These are phyloP conservation scores for Scleroderma bovista DNA, from an alignment of 768 basidiomycete species.

Conservation along the genomic window DNA sequence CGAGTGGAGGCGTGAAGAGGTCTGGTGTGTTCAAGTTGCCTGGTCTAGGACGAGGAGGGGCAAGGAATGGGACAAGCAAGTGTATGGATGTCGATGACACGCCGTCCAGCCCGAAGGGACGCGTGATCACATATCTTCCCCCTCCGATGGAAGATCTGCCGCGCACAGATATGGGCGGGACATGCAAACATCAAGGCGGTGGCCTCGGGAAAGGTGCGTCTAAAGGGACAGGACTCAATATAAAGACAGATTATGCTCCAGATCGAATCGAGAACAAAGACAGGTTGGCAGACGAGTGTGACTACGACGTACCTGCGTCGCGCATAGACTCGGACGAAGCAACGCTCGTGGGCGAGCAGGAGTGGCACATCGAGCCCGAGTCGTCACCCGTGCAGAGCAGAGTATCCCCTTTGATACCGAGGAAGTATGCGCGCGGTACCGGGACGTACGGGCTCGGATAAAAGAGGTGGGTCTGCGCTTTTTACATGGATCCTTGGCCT, in stretches of 20 bases:
- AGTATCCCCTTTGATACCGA: slow-evolving; percentile 11
- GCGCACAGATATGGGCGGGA: too few relatives aligned
- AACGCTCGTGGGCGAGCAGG: slow-evolving; percentile 24
- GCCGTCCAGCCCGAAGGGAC: slow-evolving; percentile 5
- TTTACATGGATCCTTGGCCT: neutral
- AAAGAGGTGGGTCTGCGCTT: slow-evolving; percentile 19
- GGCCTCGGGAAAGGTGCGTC: neutral
- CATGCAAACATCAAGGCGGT: too few relatives aligned
- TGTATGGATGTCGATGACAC: neutral
- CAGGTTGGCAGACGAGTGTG: neutral
- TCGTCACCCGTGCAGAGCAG: neutral
- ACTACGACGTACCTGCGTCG: slow-evolving; percentile 1
- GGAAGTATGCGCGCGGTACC: slow-evolving; percentile 15
- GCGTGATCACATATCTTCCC: slow-evolving; percentile 26
- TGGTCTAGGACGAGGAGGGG: neutral
- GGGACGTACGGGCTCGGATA: slow-evolving; percentile 10
- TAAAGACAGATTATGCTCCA: neutral
- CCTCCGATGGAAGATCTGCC: slow-evolving; percentile 13
- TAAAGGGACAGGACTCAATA: neutral
- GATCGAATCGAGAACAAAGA: neutral
- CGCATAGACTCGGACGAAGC: slow-evolving; percentile 19
- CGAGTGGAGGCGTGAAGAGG: neutral
- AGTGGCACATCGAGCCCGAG: slow-evolving; percentile 6
- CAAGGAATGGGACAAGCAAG: neutral
- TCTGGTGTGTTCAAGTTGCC: neutral